Conservation (phyloP, 2,329 filamentous ascomycete species). For the Paracamarosporium sp. region DNA sequence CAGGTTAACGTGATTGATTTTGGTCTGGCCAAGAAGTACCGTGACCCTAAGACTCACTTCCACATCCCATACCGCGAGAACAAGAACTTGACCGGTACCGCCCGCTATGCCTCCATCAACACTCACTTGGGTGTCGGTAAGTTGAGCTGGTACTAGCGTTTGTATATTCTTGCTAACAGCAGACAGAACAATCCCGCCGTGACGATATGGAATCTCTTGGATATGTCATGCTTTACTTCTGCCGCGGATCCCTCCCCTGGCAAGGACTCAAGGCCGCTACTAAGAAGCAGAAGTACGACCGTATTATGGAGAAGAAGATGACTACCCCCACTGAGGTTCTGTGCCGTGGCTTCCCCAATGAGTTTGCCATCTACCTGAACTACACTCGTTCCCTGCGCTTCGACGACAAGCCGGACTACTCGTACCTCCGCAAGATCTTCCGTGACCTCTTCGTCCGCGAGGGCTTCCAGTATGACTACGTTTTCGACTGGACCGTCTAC, state of each 20-base stretch:
- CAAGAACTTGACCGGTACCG: slow-evolving; percentile 99
- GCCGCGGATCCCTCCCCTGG: slow-evolving; percentile 97
- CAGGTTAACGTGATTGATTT: slow-evolving; percentile 99
- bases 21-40: slow-evolving; percentile 98
- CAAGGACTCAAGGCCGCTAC: slow-evolving; percentile 98
- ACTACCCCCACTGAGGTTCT: slow-evolving; percentile 98
- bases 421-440: slow-evolving; percentile 99
- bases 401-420: slow-evolving; percentile 99
- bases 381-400: slow-evolving; percentile 98
- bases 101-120: slow-evolving; percentile 98
- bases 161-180: slow-evolving; percentile 19
- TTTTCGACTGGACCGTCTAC: slow-evolving; percentile 99
- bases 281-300: slow-evolving; percentile 99
- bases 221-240: slow-evolving; percentile 99
- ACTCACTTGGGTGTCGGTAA: slow-evolving; percentile 92
- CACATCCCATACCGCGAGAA: slow-evolving; percentile 99
- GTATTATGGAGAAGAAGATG: slow-evolving; percentile 99
- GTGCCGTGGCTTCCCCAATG: slow-evolving; percentile 98
- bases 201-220: slow-evolving; percentile 99
- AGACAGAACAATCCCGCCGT: slow-evolving; percentile 90
- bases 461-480: slow-evolving; percentile 99
- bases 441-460: slow-evolving; percentile 98
- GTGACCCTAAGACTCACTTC: slow-evolving; percentile 99
- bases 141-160: slow-evolving; percentile 28
- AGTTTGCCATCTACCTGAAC: slow-evolving; percentile 99